Evolutionary conservation across 2,329 filamentous ascomycete species (phyloP), one percentile per base, ranked within the genome.

Genomic region (Calonectria montana): DNA sequence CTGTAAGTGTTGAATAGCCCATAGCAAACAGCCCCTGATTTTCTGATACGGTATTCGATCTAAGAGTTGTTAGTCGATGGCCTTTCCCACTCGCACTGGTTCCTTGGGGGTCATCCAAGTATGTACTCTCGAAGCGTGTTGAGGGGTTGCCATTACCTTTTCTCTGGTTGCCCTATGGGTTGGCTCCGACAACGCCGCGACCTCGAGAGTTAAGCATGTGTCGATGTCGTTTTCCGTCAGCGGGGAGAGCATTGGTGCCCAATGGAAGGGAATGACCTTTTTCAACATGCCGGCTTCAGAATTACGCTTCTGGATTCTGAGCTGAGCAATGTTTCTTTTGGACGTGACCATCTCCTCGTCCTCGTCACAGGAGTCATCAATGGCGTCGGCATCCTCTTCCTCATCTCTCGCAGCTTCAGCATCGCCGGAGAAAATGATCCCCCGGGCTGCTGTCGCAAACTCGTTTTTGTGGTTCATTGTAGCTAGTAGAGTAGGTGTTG

Each of bases 1-100:
- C 85, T 81, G 16, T 90, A 87, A 16, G 91, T 93, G 75, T 93
- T 94, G 86, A 96, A 98, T 67, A 98, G 84, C 31, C 95, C 96
- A 65, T 96, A 87, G 81, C 91, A 93, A 67, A 98, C 89, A 79
- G 96, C 93, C 9, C 79, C 79, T 16, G 80, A 81, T 70, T 78
- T 82, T 25, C 77, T 72, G 53, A 81, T 77, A 25, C 80, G 80
- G 70, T 81, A 81, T 67, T 82, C 81, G 50, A 82, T 76, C 81
- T 82, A 31, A 15, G 37, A 35, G 70, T 35, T 69, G 67, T 72
- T 57, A 62, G 53, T 37, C 48, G 29, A 45, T 47, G 29, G 23
- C 21, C 45, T 47, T 21, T 2, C 7, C 9, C 16, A 23, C 8
- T 59, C 25, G 10, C 1, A 18, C 31, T 15, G 2, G 21, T n/a